These are phyloP conservation scores for Ophiostoma sp. DNA, from an alignment of 2,329 filamentous ascomycete species.

Conservation along the genomic window DNA sequence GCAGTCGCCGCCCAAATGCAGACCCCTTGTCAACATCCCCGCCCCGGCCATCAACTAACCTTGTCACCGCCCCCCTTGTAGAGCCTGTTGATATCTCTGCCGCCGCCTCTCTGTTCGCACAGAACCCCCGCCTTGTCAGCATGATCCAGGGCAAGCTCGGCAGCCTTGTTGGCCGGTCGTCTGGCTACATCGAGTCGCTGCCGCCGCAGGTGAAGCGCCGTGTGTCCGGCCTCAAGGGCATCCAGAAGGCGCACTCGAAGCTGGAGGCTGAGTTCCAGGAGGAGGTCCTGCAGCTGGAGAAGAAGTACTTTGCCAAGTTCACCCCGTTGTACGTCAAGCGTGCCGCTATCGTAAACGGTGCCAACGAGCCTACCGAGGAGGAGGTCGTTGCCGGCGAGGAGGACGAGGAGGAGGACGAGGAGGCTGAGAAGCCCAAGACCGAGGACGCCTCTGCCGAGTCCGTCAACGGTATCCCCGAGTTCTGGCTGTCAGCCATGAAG, in stretches of 20 bases:
- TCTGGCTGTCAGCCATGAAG: slow-evolving; percentile 99
- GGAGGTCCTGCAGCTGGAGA: slow-evolving; percentile 95
- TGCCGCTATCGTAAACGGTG: slow-evolving; percentile 84
- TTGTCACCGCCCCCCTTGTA: not conserved
- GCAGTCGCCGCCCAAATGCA: not conserved
- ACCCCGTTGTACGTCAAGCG: slow-evolving; percentile 95
- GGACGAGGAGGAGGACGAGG: slow-evolving; percentile 64
- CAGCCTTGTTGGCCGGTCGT: slow-evolving; percentile 86
- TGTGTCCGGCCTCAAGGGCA: slow-evolving; percentile 91
- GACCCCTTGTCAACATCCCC: not conserved
- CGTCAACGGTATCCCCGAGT: slow-evolving; percentile 86
- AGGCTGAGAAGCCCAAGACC: slow-evolving; percentile 53
- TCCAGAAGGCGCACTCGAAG: slow-evolving; percentile 98
- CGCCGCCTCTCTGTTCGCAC: slow-evolving; percentile 87
- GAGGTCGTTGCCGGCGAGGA: slow-evolving; percentile 84
- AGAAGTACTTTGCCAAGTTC: slow-evolving; percentile 99
- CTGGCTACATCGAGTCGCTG: slow-evolving; percentile 95
- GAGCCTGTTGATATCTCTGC: slow-evolving; percentile 79
- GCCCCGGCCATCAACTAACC: not conserved
- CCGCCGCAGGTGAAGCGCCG: slow-evolving; percentile 84
- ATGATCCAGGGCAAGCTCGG: slow-evolving; percentile 98
- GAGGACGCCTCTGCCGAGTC: slow-evolving; percentile 48
- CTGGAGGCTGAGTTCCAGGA: slow-evolving; percentile 98
- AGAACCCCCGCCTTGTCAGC: slow-evolving; percentile 88
- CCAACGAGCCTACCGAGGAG: slow-evolving; percentile 74